These are phyloP conservation scores for Leucocoprinus gongylophorus DNA, from an alignment of 1,284 basidiomycete species.

Conservation along the genomic window DNA sequence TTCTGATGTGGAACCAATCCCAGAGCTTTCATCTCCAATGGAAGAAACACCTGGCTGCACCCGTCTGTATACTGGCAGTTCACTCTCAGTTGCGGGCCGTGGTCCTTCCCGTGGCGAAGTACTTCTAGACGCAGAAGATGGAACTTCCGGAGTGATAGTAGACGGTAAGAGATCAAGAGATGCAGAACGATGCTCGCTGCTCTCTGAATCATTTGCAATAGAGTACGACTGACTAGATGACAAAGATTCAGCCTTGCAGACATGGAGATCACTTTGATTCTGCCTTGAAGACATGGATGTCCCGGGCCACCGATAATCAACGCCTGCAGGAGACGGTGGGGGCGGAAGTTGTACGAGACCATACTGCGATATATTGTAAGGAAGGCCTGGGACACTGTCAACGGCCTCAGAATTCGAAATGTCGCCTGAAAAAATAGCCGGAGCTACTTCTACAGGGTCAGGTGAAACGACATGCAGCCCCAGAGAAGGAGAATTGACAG, in stretches of 20 bases:
- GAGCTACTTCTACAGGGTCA: not conserved
- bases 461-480: not conserved
- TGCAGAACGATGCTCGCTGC: not conserved
- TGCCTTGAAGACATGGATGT: not conserved
- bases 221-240: not conserved
- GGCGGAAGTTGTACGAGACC: conserved; percentile 49
- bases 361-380: conserved; percentile 39
- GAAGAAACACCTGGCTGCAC: not conserved
- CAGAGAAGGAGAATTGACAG: not conserved
- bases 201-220: not conserved
- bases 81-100: not conserved
- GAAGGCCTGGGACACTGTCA: conserved; percentile 13
- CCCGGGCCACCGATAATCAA: conserved; percentile 13
- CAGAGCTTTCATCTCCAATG: not conserved
- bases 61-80: not conserved
- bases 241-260: not conserved
- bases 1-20: not conserved
- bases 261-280: not conserved
- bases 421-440: not conserved
- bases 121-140: not conserved
- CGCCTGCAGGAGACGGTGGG: conserved; percentile 18
- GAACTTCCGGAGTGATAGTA: not conserved
- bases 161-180: not conserved
- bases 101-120: not conserved
- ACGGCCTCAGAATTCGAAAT: conserved; percentile 3